Evolutionary conservation across 1,284 basidiomycete genomes (phyloP).

Genomic region (Cryptococcus sp.): DNA sequence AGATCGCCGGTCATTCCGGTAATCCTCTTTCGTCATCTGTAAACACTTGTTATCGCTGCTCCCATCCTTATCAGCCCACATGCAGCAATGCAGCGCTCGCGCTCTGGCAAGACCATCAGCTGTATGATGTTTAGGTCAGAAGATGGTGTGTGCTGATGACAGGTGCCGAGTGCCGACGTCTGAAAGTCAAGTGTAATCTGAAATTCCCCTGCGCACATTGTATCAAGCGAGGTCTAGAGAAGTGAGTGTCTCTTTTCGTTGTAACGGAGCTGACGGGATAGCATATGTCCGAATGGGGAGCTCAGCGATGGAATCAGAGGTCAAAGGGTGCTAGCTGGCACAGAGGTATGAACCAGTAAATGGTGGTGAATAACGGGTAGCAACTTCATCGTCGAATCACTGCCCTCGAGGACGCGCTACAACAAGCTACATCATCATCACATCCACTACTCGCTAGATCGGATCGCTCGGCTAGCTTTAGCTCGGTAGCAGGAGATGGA

Average conservation of each 20-base stretch:
- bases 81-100: too few species aligned
- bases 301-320: conserved; percentile 15
- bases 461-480: too few species aligned
- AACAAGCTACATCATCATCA: conserved; percentile 3
- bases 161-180: conserved; percentile 23
- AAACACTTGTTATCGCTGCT: too few species aligned
- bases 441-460: too few species aligned
- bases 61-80: too few species aligned
- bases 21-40: too few species aligned
- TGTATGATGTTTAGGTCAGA: too few species aligned
- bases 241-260: conserved; percentile 5
- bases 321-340: conserved; percentile 9
- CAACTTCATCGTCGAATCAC: conserved; percentile 8
- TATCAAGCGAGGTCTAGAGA: conserved; percentile 6
- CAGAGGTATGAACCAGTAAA: conserved; percentile 5
- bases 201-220: conserved; percentile 11
- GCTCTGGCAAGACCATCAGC: too few species aligned
- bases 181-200: conserved; percentile 17
- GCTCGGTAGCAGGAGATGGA: too few species aligned
- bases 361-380: not conserved
- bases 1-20: too few species aligned
- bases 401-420: conserved; percentile 12
- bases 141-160: not conserved
- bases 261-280: conserved; percentile 10
- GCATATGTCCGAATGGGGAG: conserved; percentile 12